A percentile compares a stretch with the other conserved stretches of the same genome.
These are phyloP conservation scores for Plectranthus barbatus DNA, from an alignment of 257 asterid genomes.

Conservation along the genomic window DNA sequence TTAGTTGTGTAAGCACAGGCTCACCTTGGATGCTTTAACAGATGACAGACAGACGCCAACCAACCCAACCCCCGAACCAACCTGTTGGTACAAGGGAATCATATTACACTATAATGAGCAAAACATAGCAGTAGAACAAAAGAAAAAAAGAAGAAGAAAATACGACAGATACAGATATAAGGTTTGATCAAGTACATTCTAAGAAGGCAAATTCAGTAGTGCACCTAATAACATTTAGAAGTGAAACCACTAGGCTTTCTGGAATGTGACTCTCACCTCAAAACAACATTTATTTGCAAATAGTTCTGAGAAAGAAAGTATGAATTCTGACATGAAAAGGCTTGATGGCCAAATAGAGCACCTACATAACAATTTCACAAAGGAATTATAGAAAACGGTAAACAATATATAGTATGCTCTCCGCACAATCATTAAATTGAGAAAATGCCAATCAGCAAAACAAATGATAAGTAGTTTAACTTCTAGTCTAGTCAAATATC, in stretches of 20 bases:
- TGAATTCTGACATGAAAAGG: slow-evolving; percentile 85
- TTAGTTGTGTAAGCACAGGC: not conserved
- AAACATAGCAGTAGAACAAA: not conserved
- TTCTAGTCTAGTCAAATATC: not conserved
- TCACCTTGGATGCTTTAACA: slow-evolving; percentile 74
- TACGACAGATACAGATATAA: not conserved
- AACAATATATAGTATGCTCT: no score
- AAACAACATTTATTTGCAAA: slow-evolving; percentile 70
- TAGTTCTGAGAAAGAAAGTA: slow-evolving; percentile 78
- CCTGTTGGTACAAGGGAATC: slow-evolving; percentile 34
- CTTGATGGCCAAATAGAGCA: slow-evolving; percentile 97
- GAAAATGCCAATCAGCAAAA: not conserved
- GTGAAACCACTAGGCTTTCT: not conserved
- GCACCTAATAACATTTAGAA: not conserved
- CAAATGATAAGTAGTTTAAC: not conserved
- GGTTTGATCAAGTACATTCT: not conserved
- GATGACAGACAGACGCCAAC: slow-evolving; percentile 78
- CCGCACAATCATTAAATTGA: no score
- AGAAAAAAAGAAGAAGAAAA: not conserved
- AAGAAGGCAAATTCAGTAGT: not conserved
- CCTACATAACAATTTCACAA: slow-evolving; percentile 32
- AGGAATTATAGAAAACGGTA: not conserved
- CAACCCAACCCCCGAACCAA: slow-evolving; percentile 94
- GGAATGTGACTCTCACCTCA: slow-evolving; percentile 58
- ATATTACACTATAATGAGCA: not conserved